Evolutionary conservation across 2,329 filamentous ascomycete species (phyloP), one percentile per base, ranked within the genome.

Genomic region (Beauveria rudraprayagi): DNA sequence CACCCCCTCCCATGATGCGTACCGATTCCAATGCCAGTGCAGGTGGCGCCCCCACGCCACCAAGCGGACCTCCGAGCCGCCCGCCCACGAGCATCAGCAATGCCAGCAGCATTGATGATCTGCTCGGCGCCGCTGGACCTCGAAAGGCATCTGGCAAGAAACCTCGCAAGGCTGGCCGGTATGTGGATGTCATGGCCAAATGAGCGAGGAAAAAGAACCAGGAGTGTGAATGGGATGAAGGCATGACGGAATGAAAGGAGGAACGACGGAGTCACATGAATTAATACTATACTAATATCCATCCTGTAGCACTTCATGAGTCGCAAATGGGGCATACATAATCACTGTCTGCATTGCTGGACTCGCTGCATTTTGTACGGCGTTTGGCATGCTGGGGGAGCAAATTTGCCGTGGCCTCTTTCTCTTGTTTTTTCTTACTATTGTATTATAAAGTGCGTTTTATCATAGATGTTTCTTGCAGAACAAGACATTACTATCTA

Each of bases 121-220:
- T 99, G 64, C 78, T 99, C 24, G 90, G 90, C 5, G 86, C 89
- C 5, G 84, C 89, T 3, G 83, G 81, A 34, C 83, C 89, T 19
- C 83, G 90, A 65, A 92, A 89, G 67, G 77, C 80, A 5, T 81
- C 80, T 0, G 76, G 70, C 65, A 89, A 85, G 72, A 91, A 89
- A 73, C 79, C 83, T 68, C 91, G 91, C 78, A 96, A 92, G 80
- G 86, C 88, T 24, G 88, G 91, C 34, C 81, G 92, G 30, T 99
- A 99, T 78, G 87, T 99, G 34, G 94, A 99, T 81, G 91, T 99
- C 63, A 97, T 97, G 92, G 89, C 89, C 10, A 87, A 90, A 69
- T 82, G 75, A 48, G 8, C n/a, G n/a, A 16, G 9, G 22, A 30
- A 19, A 8, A 1, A 51, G 19, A 30, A 9, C 3, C 5, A 10